Evolutionary conservation across 148 eudicot genomes (phyloP), one percentile per base, ranked within the genome.

Genomic region (Camellia granthamiana): DNA sequence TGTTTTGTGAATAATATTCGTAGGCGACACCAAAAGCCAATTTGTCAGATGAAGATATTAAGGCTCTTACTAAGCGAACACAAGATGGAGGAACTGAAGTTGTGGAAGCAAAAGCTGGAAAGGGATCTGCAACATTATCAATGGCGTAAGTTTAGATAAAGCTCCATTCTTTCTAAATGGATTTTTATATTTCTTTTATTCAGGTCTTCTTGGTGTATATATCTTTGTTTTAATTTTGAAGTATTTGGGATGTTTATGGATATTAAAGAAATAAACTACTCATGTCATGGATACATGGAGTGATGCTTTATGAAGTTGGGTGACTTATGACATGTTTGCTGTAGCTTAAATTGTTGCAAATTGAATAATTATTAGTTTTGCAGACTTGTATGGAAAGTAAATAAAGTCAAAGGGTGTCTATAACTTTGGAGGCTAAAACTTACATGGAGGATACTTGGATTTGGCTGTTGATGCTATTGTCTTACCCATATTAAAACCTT

Each of bases 31-130:
- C 95, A 79, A 84, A 66, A 79, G 92, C 91, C 71, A 90, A 72
- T 30, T 85, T 91, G 75, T 79, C 93, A 15, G 86, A 82, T 41
- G 84, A 82, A 46, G 94, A 85, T 7, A 83, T 93, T 65, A 77
- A 15, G 18, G 88, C 87, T 63, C 92, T 93, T 69, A 93, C 97
- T 41, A 87, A 83, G 79, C 78, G 95, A 78, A 93, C 97, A 49
- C 97, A 91, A 84, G 93, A 93, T 83, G 97, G 95, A 75, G 97
- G 97, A 74, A 91, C 97, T 3, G 92, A 91, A 84, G 95, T 93
- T 79, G 97, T 93, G 23, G 85, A 85, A 55, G 95, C 97, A 51
- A 93, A 93, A 86, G 93, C 95, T 84, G 97, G 97, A 81, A 91
- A 93, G 89, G 95, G 97, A 65, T 93, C 97, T 46, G 97, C 97